Evolutionary conservation across 106 monocot species (phyloP), one percentile per base, ranked within the genome.

Genomic region (Alisma plantagoaquatica): DNA sequence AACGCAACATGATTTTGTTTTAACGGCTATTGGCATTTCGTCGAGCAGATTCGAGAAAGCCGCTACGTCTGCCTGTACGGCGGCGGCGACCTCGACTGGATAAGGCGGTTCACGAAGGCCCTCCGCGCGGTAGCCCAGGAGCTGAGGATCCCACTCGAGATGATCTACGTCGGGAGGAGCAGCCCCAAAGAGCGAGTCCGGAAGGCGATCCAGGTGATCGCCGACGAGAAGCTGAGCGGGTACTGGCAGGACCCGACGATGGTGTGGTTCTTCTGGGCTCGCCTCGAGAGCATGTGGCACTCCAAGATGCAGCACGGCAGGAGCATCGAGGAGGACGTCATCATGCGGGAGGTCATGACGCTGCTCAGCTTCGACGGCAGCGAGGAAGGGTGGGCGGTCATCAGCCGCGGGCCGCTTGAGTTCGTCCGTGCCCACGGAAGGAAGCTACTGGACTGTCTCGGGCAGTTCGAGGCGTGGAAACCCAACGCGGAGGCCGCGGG

Each of bases 281-380:
- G n/a, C n/a, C n/a, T n/a, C n/a, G n/a, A n/a, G n/a, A n/a, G n/a
- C n/a, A n/a, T n/a, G n/a, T n/a, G n/a, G n/a, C n/a, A n/a, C n/a
- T n/a, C n/a, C n/a, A n/a, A n/a, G n/a, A n/a, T n/a, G n/a, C 84
- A 91, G 28, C 74, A 69, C 20, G 69, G 74, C 15, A 51, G 49
- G 32, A 77, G 17, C 35, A 43, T 75, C 19, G 77, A 80, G 44
- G 49, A 77, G 42, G 90, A 91, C 69, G 35, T 14, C 0, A 77
- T 91, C 59, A 70, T 84, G 84, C 69, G 75, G 42, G 90, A 84
- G 51, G 72, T 91, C 22, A 77, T 81, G 74, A 29, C 67, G 14
- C 53, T 91, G 71, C 73, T 91, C 15, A 91, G 77, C 63, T 91
- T 80, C 49, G 90, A 91, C 54, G 68, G 90, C 42, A 66, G 80